A percentile compares a stretch with the other conserved stretches of the same genome.
Evolutionary conservation across 345 rosid genomes (phyloP).

Genomic region (Excoecaria cochinchinensis): DNA sequence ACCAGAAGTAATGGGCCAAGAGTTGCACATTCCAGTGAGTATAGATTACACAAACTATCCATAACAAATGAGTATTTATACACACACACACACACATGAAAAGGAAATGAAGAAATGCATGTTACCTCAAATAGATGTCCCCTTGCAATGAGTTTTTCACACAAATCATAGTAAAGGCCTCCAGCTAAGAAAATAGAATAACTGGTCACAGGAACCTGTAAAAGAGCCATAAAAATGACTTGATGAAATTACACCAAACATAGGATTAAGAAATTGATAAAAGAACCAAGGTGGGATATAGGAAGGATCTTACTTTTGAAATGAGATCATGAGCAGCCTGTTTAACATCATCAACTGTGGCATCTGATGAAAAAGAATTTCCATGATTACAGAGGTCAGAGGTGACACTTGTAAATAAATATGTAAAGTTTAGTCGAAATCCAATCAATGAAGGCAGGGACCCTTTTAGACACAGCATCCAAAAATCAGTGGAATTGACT

Average conservation of each 20-base stretch:
- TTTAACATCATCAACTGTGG: conserved; percentile 52
- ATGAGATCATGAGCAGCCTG: conserved; percentile 56
- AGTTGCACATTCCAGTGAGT: neutral
- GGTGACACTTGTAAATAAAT: conserved; percentile 31
- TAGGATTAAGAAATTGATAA: neutral
- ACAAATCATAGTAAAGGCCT: conserved; percentile 74
- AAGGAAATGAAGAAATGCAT: conserved; percentile 8
- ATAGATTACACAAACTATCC: neutral
- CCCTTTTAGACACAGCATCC: conserved; percentile 65
- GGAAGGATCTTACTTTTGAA: conserved; percentile 55
- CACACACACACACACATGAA: neutral
- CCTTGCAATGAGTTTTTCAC: conserved; percentile 55
- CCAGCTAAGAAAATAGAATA: conserved; percentile 64
- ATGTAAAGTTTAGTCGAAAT: conserved; percentile 56
- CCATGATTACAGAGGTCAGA: conserved; percentile 26
- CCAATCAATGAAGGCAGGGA: conserved; percentile 58
- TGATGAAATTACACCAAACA: conserved; percentile 4
- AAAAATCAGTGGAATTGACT: conserved; percentile 50
- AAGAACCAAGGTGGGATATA: neutral
- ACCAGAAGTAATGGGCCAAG: neutral
- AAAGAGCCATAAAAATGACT: conserved; percentile 20
- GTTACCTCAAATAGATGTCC: conserved; percentile 78
- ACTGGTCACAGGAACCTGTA: conserved; percentile 53
- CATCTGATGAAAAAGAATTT: conserved; percentile 31
- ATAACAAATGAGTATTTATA: neutral